Percentiles rank a stretch among this genome's conserved stretches.
Conservation (phyloP, 2,329 filamentous ascomycete genomes). For the Botryosphaeria agaves region DNA sequence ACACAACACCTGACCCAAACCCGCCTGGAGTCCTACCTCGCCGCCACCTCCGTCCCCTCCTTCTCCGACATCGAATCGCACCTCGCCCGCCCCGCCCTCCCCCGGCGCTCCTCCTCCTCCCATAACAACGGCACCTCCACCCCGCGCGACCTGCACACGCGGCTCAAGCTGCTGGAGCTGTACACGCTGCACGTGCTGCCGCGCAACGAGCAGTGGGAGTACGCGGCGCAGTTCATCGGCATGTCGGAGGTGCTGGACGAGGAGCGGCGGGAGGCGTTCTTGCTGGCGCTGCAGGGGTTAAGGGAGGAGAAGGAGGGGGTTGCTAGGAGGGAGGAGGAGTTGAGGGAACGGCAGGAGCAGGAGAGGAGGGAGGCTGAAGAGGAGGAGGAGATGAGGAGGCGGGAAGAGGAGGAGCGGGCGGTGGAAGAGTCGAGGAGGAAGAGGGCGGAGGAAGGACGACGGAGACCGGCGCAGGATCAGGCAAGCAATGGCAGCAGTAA, state of each 20-base stretch:
- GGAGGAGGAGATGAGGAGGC: conserved; percentile 10
- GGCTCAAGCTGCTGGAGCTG: conserved; percentile 84
- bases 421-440: conserved; percentile 12
- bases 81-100: conserved; percentile 8
- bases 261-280: conserved; percentile 74
- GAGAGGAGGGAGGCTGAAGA: conserved; percentile 30
- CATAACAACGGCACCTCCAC: conserved; percentile 53
- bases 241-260: conserved; percentile 80
- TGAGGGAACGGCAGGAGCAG: conserved; percentile 41
- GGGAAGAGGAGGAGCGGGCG: conserved; percentile 22
- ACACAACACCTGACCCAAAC: conserved; percentile 73
- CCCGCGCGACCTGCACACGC: conserved; percentile 64
- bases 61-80: conserved; percentile 35
- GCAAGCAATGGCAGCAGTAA: not conserved
- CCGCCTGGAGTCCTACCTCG: conserved; percentile 75
- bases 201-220: conserved; percentile 90
- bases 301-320: conserved; percentile 67
- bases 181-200: conserved; percentile 93
- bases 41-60: conserved; percentile 53
- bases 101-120: conserved; percentile 16
- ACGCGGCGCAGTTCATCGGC: conserved; percentile 77
- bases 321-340: conserved; percentile 44
- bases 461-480: conserved; percentile 1
- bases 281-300: conserved; percentile 68
- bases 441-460: conserved; percentile 10